Evolutionary conservation across 164 flowering plant genomes (phyloP).

Genomic region (Saururus chinensis): DNA sequence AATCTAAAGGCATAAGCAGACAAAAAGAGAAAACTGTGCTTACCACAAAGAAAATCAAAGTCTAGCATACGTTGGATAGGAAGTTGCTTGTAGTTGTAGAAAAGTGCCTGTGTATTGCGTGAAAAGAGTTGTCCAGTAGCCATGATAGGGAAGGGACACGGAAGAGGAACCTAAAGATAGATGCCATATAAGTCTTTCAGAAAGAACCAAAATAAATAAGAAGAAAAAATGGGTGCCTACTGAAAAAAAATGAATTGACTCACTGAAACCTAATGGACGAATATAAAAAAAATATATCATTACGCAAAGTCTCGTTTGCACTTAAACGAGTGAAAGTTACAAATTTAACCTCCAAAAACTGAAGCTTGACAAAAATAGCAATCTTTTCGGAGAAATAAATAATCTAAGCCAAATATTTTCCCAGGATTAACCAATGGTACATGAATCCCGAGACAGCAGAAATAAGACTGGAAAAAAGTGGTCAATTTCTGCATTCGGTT

Average conservation of each 20-base stretch:
- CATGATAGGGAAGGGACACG: slow-evolving; percentile 30
- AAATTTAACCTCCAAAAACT: too few species aligned
- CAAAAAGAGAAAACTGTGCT: slow-evolving; percentile 6
- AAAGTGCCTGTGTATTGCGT: slow-evolving; percentile 82
- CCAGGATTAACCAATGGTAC: too few species aligned
- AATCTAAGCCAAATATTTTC: too few species aligned
- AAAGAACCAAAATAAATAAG: neutral
- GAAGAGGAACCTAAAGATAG: slow-evolving; percentile 12
- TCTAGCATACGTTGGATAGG: slow-evolving; percentile 99
- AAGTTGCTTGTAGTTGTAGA: slow-evolving; percentile 94
- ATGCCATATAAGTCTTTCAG: neutral
- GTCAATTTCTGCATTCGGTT: too few species aligned
- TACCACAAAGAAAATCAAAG: slow-evolving; percentile 97
- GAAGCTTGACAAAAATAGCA: too few species aligned
- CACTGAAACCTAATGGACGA: neutral
- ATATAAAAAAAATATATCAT: too few species aligned
- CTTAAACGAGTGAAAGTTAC: neutral
- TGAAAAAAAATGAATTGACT: neutral
- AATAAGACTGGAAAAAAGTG: too few species aligned
- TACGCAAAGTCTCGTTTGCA: neutral
- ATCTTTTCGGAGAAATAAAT: too few species aligned
- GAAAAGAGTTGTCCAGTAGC: slow-evolving; percentile 94
- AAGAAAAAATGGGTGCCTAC: neutral
- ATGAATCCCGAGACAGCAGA: too few species aligned
- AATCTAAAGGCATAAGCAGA: too few species aligned